Percentiles rank a stretch among this genome's conserved stretches.
These are phyloP conservation scores for Microdochium nivale DNA, from an alignment of 2,329 filamentous ascomycete species.

Conservation along the genomic window DNA sequence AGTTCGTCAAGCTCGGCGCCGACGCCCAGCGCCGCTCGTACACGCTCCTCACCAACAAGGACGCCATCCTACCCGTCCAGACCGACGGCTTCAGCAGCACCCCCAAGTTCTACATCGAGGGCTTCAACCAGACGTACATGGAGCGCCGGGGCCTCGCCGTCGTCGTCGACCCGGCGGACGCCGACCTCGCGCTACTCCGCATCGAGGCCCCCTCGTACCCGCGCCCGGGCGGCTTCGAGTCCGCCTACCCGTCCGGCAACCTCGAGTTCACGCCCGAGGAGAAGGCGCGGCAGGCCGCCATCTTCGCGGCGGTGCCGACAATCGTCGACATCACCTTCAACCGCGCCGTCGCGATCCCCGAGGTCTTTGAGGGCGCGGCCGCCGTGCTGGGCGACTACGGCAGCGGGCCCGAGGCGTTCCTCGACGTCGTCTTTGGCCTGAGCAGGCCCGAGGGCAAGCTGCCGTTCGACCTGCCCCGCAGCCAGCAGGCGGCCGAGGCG, in stretches of 20 bases:
- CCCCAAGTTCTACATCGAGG: constrained; percentile 14
- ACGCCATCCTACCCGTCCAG: constrained; percentile 7
- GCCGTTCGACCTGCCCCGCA: constrained; percentile 35
- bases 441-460: constrained; percentile 29
- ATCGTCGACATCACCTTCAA: constrained; percentile 35
- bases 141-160: constrained; percentile 19
- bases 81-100: constrained; percentile 3
- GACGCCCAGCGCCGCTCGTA: constrained; percentile 22
- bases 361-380: constrained; percentile 26
- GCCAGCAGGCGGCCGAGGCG: constrained; percentile 26
- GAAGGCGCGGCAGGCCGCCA: constrained; percentile 24
- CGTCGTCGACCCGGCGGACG: constrained; percentile 24
- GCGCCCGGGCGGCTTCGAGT: constrained; percentile 30
- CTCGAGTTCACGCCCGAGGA: constrained; percentile 30
- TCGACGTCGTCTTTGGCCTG: constrained; percentile 31
- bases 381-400: constrained; percentile 31
- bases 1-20: constrained; percentile 27
- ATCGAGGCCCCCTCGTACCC: constrained; percentile 29
- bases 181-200: constrained; percentile 30
- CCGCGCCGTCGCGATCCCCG: constrained; percentile 31
- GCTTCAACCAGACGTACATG: constrained; percentile 17
- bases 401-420: constrained; percentile 27
- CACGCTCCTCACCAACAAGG: constrained; percentile 14
- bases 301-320: constrained; percentile 27
- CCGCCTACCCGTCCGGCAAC: constrained; percentile 26